Conservation (phyloP, 805 yeast species). For the Saccharomycopsis olivae region DNA sequence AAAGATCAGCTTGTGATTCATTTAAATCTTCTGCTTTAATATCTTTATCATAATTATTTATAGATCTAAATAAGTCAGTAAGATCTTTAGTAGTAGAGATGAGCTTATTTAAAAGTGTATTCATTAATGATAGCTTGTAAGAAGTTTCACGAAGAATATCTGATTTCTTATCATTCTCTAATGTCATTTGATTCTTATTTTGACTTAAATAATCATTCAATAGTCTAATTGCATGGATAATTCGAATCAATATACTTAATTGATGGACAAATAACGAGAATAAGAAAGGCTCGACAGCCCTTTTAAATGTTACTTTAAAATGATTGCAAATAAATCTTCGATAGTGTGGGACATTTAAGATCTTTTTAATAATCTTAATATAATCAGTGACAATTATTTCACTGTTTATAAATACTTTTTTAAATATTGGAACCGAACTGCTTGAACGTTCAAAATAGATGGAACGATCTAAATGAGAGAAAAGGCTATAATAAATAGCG, state of each 20-base stretch:
- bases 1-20: conserved; percentile 1
- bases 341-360: conserved; percentile 10
- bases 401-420: conserved; percentile 13
- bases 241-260: conserved; percentile 8
- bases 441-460: conserved; percentile 13
- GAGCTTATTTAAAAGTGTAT: conserved; percentile 1
- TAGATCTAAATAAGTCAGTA: conserved; percentile 3
- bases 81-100: conserved; percentile 4
- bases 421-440: conserved; percentile 12
- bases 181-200: not conserved
- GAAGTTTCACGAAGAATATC: conserved; percentile 8
- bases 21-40: conserved; percentile 1
- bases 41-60: conserved; percentile 12
- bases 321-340: conserved; percentile 11
- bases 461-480: conserved; percentile 8
- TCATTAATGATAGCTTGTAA: conserved; percentile 1
- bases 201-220: conserved; percentile 7
- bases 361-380: conserved; percentile 1
- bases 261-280: conserved; percentile 11
- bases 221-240: conserved; percentile 14
- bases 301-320: conserved; percentile 9
- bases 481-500: conserved; percentile 13
- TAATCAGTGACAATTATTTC: conserved; percentile 7
- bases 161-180: no score
- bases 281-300: conserved; percentile 7